phyloP scores from a whole-genome alignment of 1,284 basidiomycete genomes.

The Mycena citricolor region DNA sequence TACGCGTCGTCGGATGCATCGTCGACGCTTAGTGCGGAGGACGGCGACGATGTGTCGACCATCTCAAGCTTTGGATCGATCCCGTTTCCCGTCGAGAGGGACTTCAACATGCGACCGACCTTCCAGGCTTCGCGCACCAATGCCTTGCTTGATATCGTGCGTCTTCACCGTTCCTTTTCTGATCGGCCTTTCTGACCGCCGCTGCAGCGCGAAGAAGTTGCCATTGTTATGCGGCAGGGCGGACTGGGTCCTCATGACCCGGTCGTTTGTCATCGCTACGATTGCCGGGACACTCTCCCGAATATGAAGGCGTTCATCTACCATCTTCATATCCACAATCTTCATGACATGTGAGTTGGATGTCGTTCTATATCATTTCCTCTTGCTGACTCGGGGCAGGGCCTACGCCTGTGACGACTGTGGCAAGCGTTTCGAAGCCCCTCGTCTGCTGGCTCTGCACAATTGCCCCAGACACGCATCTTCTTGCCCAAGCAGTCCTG shows the following conservation, averaged over 20 bases:
- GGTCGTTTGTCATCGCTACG: conserved; percentile 48
- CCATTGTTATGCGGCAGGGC: conserved; percentile 15
- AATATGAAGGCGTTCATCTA: conserved; percentile 49
- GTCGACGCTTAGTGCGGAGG: neutral
- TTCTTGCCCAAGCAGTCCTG: conserved; percentile 25
- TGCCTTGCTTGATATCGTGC: conserved; percentile 42
- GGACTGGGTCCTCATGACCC: conserved; percentile 1
- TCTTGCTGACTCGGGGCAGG: conserved; percentile 18
- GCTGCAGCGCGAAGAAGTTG: conserved; percentile 42
- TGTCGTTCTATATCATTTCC: neutral
- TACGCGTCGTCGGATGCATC: conserved; percentile 3
- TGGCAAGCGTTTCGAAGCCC: conserved; percentile 26
- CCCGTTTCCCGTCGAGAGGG: conserved; percentile 4
- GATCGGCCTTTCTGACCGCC: neutral
- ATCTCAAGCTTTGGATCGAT: conserved; percentile 3
- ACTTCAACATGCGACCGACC: conserved; percentile 21
- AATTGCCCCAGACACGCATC: conserved; percentile 25
- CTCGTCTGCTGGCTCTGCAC: conserved; percentile 28
- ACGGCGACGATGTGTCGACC: conserved; percentile 3
- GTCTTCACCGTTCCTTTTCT: conserved; percentile 19
- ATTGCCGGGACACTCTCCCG: conserved; percentile 48
- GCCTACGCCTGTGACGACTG: conserved; percentile 30
- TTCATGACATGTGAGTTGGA: conserved; percentile 39
- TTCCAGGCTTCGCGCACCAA: conserved; percentile 34
- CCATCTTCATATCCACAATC: conserved; percentile 62